Percentiles rank a stretch among this genome's conserved stretches.
phyloP scores from a whole-genome alignment of 257 asterid species.

The Salvia rosmarinus region DNA sequence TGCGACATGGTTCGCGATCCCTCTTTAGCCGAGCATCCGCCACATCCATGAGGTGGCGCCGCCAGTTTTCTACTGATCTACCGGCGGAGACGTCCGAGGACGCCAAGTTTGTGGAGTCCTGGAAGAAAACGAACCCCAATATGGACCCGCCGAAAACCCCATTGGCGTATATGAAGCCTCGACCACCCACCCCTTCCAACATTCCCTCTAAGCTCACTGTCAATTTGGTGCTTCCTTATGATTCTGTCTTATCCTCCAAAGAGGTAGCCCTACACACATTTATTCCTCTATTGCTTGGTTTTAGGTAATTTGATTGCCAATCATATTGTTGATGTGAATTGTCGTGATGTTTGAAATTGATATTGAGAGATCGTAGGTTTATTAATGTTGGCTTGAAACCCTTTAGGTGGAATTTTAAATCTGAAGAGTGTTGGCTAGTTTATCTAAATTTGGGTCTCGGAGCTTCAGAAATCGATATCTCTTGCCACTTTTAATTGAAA shows the following conservation, averaged over 20 bases:
- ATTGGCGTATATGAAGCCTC: slow-evolving; percentile 59
- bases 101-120: slow-evolving; percentile 52
- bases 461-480: not conserved
- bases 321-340: not conserved
- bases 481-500: not conserved
- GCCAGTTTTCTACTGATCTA: slow-evolving; percentile 60
- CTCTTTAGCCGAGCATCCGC: slow-evolving; percentile 55
- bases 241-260: slow-evolving; percentile 53
- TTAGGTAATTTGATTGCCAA: not conserved
- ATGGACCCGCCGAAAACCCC: slow-evolving; percentile 72
- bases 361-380: not conserved
- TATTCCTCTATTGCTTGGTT: not conserved
- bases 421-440: not conserved
- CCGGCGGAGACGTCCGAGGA: slow-evolving; percentile 55
- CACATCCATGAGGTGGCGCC: slow-evolving; percentile 56
- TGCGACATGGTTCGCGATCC: slow-evolving; percentile 55
- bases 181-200: slow-evolving; percentile 65
- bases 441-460: not conserved
- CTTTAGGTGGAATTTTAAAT: not conserved
- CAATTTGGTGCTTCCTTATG: slow-evolving; percentile 77
- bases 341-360: slow-evolving; percentile 4
- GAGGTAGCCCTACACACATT: slow-evolving; percentile 45
- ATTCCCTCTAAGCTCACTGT: slow-evolving; percentile 80
- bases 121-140: slow-evolving; percentile 61
- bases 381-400: not conserved